These are phyloP conservation scores for Talaromyces ruber DNA, from an alignment of 495 filamentous ascomycete species.

Conservation along the genomic window DNA sequence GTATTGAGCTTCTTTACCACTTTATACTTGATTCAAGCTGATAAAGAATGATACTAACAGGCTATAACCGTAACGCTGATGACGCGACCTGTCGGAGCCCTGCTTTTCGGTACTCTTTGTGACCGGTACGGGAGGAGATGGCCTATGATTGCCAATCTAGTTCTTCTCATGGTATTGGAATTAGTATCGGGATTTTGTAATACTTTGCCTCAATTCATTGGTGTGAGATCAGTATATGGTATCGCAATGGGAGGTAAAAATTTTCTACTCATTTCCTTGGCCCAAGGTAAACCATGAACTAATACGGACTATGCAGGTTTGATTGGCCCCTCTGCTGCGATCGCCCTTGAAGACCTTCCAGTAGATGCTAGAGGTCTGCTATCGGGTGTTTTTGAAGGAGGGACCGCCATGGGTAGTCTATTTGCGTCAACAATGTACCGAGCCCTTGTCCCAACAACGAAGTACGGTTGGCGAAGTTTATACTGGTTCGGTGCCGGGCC, in stretches of 20 bases:
- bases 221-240: conserved; percentile 62
- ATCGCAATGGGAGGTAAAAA: conserved; percentile 59
- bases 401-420: conserved; percentile 69
- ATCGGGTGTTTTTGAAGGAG: conserved; percentile 65
- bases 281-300: background rate
- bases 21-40: background rate
- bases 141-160: conserved; percentile 67
- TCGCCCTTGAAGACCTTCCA: conserved; percentile 69
- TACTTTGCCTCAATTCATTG: conserved; percentile 63
- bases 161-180: conserved; percentile 65
- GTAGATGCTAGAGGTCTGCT: conserved; percentile 57
- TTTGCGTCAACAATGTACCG: conserved; percentile 62
- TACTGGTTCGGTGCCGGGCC: conserved; percentile 74
- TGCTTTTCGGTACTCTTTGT: conserved; percentile 58
- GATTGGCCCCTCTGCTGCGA: conserved; percentile 72
- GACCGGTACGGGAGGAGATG: conserved; percentile 76
- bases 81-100: conserved; percentile 61
- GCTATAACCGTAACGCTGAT: conserved; percentile 73
- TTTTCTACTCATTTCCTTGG: background rate
- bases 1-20: background rate
- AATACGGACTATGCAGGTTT: conserved; percentile 27
- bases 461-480: conserved; percentile 57
- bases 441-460: conserved; percentile 53
- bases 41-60: conserved; percentile 12
- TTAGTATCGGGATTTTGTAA: conserved; percentile 62